Conservation (phyloP, 2,329 filamentous ascomycete species). For the Ascochyta viciae-villosae region DNA sequence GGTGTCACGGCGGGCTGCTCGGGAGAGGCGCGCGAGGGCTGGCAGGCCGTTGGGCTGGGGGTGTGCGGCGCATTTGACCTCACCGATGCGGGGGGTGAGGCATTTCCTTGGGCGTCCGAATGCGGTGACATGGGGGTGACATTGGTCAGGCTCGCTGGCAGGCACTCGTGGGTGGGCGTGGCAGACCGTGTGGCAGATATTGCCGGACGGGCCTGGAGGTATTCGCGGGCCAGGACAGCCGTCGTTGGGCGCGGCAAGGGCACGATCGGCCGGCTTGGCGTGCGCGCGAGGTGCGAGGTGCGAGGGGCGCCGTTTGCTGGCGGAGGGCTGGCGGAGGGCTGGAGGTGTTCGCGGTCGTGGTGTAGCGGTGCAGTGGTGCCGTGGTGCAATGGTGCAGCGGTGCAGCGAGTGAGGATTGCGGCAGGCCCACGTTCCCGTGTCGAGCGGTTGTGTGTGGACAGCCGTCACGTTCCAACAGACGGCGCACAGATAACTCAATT, state of each 20-base stretch:
- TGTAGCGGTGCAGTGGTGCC: no score
- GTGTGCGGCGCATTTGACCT: constrained; percentile 43
- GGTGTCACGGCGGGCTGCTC: constrained; percentile 33
- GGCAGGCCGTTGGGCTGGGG: constrained; percentile 16
- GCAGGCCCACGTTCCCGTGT: constrained; percentile 38
- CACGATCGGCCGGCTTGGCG: constrained; percentile 24
- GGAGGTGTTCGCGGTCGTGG: constrained; percentile 2
- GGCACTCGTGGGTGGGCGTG: constrained; percentile 36
- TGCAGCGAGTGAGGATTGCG: constrained; percentile 31
- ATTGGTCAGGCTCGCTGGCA: constrained; percentile 49
- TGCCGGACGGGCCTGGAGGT: constrained; percentile 31
- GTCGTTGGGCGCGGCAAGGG: constrained; percentile 18
- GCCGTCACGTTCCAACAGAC: constrained; percentile 24
- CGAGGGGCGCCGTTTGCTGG: background rate
- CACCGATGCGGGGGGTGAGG: constrained; percentile 51
- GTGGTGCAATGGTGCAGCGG: constrained; percentile 15
- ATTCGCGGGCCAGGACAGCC: constrained; percentile 27
- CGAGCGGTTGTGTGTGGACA: constrained; percentile 35
- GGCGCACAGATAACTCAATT: constrained; percentile 28
- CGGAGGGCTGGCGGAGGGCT: background rate
- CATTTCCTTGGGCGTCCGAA: constrained; percentile 47
- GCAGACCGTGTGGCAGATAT: constrained; percentile 45
- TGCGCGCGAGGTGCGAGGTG: constrained; percentile 11
- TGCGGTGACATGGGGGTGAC: constrained; percentile 53
- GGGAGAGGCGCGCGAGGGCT: constrained; percentile 25